phyloP scores from a whole-genome alignment of 208 protist species.

The Angomonas ambiguus region DNA sequence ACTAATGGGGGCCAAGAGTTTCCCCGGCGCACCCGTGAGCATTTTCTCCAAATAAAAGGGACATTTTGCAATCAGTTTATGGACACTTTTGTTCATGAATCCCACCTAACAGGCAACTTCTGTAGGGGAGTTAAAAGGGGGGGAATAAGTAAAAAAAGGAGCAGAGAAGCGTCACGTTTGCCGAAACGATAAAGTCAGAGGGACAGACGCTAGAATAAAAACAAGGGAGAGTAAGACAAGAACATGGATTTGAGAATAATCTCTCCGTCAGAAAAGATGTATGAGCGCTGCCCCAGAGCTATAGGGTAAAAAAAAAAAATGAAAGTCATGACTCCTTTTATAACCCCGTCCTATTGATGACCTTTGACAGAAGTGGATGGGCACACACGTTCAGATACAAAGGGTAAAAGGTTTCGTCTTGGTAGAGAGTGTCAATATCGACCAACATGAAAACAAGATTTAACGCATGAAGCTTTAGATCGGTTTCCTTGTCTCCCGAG shows the following conservation, averaged over 20 bases:
- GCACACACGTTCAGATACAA: background rate
- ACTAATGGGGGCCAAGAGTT: too few relatives aligned
- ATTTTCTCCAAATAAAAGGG: too few relatives aligned
- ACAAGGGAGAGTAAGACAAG: background rate
- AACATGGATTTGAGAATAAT: background rate
- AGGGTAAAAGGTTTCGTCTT: background rate
- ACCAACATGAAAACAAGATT: background rate
- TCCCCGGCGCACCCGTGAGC: too few relatives aligned
- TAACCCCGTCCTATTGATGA: background rate
- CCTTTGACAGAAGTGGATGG: background rate
- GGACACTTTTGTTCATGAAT: too few relatives aligned
- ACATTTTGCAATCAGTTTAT: too few relatives aligned
- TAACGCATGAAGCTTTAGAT: background rate
- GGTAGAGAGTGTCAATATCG: background rate
- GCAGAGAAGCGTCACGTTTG: too few relatives aligned
- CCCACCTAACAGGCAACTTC: too few relatives aligned
- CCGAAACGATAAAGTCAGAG: too few relatives aligned
- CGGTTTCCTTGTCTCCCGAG: background rate
- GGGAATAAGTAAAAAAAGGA: too few relatives aligned
- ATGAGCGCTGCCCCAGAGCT: background rate
- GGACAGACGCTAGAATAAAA: too few relatives aligned
- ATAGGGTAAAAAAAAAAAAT: slow-evolving; percentile 2
- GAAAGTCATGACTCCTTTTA: background rate
- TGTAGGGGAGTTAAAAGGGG: too few relatives aligned
- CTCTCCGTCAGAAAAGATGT: background rate